phyloP scores from a whole-genome alignment of 2,329 filamentous ascomycete species.

The Paramyrothecium roridum region DNA sequence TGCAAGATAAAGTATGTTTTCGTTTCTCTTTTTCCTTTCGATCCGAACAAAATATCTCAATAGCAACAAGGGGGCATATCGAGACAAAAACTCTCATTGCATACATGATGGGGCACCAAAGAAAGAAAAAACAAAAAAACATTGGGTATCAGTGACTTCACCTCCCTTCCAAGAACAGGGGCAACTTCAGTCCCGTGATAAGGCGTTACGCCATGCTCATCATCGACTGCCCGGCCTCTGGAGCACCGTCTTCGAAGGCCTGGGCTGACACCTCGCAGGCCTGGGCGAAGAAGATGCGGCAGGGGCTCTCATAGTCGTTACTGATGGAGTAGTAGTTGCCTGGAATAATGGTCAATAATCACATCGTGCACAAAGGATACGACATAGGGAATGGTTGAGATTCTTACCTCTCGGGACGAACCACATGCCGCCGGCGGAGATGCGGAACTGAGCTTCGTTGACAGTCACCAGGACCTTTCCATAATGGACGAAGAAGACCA shows the following conservation, averaged over 20 bases:
- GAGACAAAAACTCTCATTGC: too few species aligned
- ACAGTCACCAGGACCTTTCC: conserved; percentile 81
- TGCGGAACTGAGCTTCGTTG: conserved; percentile 72
- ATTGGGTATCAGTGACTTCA: background rate
- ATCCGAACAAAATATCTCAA: too few species aligned
- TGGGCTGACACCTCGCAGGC: conserved; percentile 59
- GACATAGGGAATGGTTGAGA: background rate
- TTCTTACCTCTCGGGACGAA: conserved; percentile 89
- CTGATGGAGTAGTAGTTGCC: conserved; percentile 92
- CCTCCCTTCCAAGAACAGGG: background rate
- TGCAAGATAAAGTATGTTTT: too few species aligned
- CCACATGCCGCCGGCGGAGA: conserved; percentile 85
- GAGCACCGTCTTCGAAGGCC: conserved; percentile 14
- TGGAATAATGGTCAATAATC: conserved; percentile 32
- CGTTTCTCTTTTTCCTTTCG: too few species aligned
- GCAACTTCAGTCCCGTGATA: too few species aligned
- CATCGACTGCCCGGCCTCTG: conserved; percentile 11
- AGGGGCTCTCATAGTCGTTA: conserved; percentile 71
- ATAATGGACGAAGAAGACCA: conserved; percentile 88
- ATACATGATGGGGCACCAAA: background rate
- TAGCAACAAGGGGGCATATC: too few species aligned
- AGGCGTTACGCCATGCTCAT: background rate
- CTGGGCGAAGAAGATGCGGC: conserved; percentile 89
- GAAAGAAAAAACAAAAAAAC: background rate
- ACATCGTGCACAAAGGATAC: background rate